A percentile compares a stretch with the other conserved stretches of the same genome.
phyloP scores from a whole-genome alignment of 257 asterid species.

The Vinca minor region DNA sequence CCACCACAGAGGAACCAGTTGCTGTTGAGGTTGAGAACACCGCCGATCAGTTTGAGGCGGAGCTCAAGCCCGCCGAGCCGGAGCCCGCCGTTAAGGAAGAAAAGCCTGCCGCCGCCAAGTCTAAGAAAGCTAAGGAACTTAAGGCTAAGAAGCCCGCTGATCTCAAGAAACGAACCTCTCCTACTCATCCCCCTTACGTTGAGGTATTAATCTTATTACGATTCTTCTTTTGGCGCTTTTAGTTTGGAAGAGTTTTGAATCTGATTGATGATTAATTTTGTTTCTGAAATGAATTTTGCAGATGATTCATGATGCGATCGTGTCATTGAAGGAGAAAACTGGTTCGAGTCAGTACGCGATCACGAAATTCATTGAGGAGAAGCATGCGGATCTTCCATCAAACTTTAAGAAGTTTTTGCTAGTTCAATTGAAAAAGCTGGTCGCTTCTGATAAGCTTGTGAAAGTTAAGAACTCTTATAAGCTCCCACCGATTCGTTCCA shows the following conservation, averaged over 20 bases:
- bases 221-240: too few relatives aligned
- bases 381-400: constrained; percentile 57
- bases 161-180: constrained; percentile 34
- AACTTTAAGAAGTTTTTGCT: constrained; percentile 62
- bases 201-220: constrained; percentile 50
- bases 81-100: constrained; percentile 19
- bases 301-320: constrained; percentile 78
- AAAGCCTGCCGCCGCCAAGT: constrained; percentile 17
- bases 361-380: constrained; percentile 57
- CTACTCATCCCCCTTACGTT: constrained; percentile 70
- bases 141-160: constrained; percentile 53
- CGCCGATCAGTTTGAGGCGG: not conserved
- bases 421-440: constrained; percentile 56
- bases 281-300: constrained; percentile 15
- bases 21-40: constrained; percentile 21
- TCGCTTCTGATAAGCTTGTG: constrained; percentile 47
- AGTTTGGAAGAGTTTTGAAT: too few relatives aligned
- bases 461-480: constrained; percentile 62
- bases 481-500: constrained; percentile 20
- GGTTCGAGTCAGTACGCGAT: constrained; percentile 85
- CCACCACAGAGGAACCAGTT: constrained; percentile 51
- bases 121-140: constrained; percentile 28
- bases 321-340: constrained; percentile 52
- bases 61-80: constrained; percentile 14
- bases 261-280: not conserved